Conservation (phyloP, 139 green algal genomes). For the Coelastrella sp. region DNA sequence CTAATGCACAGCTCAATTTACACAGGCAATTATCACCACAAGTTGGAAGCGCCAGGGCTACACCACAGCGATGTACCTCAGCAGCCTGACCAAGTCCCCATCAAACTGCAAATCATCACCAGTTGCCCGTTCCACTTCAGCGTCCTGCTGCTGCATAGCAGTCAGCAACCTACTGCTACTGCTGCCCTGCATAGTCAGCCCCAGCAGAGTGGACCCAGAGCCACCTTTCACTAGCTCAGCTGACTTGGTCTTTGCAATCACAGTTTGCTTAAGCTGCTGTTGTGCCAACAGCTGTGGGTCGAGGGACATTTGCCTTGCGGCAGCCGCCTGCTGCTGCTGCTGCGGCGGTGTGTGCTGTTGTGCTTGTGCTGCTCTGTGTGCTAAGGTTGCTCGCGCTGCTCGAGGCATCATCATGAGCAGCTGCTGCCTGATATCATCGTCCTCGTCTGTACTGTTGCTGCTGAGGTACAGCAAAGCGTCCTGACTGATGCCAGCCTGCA, state of each 20-base stretch:
- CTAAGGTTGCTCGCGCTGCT: conserved; percentile 11
- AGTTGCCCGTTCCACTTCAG: not conserved
- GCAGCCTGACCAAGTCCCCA: conserved; percentile 10
- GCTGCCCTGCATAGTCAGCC: not conserved
- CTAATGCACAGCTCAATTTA: too few relatives aligned
- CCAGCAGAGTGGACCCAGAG: not conserved
- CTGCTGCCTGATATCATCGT: conserved; percentile 57
- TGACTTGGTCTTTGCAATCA: not conserved
- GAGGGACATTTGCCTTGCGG: too few relatives aligned
- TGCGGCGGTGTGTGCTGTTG: conserved; percentile 6
- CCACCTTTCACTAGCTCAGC: not conserved
- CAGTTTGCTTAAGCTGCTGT: not conserved
- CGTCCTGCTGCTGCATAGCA: conserved; percentile 15
- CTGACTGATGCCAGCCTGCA: conserved; percentile 25
- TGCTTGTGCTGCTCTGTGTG: conserved; percentile 21
- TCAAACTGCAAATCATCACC: not conserved
- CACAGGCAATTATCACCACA: too few relatives aligned
- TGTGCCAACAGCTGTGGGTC: too few relatives aligned
- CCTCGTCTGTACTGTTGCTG: conserved; percentile 44
- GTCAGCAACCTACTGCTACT: not conserved
- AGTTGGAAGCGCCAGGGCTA: not conserved
- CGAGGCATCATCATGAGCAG: conserved; percentile 57
- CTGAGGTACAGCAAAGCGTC: conserved; percentile 57
- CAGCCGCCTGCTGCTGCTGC: not conserved
- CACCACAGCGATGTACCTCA: conserved; percentile 6